phyloP scores from a whole-genome alignment of 257 asterid genomes.

The Buddleja alternifolia region DNA sequence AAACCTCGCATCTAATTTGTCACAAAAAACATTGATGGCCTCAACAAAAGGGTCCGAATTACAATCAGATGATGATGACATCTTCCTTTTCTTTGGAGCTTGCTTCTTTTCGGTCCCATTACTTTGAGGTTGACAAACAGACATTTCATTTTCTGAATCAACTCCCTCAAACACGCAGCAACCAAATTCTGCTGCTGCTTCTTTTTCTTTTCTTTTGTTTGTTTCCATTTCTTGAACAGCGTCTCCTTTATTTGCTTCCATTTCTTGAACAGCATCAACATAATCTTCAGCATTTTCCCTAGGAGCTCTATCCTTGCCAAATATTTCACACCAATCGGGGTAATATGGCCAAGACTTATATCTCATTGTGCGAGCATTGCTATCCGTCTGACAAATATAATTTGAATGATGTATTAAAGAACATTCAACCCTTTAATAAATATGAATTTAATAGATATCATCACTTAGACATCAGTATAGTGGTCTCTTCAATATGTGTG shows the following conservation, averaged over 20 bases:
- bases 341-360: constrained; percentile 35
- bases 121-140: constrained; percentile 37
- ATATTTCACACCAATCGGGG: constrained; percentile 39
- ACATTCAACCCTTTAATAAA: too few relatives aligned
- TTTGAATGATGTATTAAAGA: background rate
- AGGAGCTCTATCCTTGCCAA: constrained; percentile 21
- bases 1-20: constrained; percentile 24
- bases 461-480: too few relatives aligned
- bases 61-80: constrained; percentile 10
- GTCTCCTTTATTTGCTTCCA: constrained; percentile 30
- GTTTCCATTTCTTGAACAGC: constrained; percentile 28
- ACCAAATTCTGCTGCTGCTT: constrained; percentile 24
- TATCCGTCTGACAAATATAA: constrained; percentile 27
- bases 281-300: constrained; percentile 22
- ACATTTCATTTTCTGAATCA: constrained; percentile 36
- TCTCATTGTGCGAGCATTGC: constrained; percentile 39
- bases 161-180: constrained; percentile 35
- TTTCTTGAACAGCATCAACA: constrained; percentile 27
- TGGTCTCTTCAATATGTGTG: too few relatives aligned
- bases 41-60: constrained; percentile 26
- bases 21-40: constrained; percentile 29
- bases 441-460: too few relatives aligned
- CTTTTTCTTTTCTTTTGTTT: constrained; percentile 30
- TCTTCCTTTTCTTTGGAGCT: constrained; percentile 29
- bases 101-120: constrained; percentile 28